Evolutionary conservation across 352 stramenopile species (phyloP).

Genomic region (Phytophthora citrophthora): DNA sequence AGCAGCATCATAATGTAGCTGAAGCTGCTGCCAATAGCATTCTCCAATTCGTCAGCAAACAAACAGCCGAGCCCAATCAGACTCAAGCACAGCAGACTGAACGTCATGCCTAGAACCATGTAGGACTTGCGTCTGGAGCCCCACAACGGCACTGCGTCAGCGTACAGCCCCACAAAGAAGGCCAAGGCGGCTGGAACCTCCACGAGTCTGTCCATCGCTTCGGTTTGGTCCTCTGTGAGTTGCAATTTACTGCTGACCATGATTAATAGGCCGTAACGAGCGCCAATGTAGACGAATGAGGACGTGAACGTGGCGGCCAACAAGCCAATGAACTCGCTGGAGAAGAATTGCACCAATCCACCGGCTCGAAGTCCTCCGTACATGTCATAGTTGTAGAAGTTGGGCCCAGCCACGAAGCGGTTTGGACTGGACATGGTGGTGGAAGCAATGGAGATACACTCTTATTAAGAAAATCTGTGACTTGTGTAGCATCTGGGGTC

Average conservation of each 20-base stretch:
- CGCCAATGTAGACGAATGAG: slow-evolving; percentile 48
- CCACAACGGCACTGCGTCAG: slow-evolving; percentile 79
- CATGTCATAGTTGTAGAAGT: slow-evolving; percentile 75
- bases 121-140: slow-evolving; percentile 85
- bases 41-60: slow-evolving; percentile 23
- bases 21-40: slow-evolving; percentile 21
- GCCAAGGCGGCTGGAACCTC: slow-evolving; percentile 79
- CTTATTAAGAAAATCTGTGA: background rate
- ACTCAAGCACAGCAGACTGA: slow-evolving; percentile 38
- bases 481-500: slow-evolving; percentile 6
- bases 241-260: slow-evolving; percentile 43
- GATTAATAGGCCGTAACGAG: slow-evolving; percentile 34
- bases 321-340: slow-evolving; percentile 40
- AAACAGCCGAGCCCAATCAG: slow-evolving; percentile 32
- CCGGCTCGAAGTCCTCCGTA: slow-evolving; percentile 55
- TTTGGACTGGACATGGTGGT: slow-evolving; percentile 12
- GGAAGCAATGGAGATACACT: background rate
- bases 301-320: slow-evolving; percentile 59
- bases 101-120: slow-evolving; percentile 70
- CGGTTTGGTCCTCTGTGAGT: slow-evolving; percentile 33
- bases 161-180: slow-evolving; percentile 84
- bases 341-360: slow-evolving; percentile 47
- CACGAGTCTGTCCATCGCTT: slow-evolving; percentile 48
- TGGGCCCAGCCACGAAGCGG: slow-evolving; percentile 41
- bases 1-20: slow-evolving; percentile 47